Base-by-base conservation (phyloP, 2,329 filamentous ascomycete genomes). In the Pyricularia sp. region DNA sequence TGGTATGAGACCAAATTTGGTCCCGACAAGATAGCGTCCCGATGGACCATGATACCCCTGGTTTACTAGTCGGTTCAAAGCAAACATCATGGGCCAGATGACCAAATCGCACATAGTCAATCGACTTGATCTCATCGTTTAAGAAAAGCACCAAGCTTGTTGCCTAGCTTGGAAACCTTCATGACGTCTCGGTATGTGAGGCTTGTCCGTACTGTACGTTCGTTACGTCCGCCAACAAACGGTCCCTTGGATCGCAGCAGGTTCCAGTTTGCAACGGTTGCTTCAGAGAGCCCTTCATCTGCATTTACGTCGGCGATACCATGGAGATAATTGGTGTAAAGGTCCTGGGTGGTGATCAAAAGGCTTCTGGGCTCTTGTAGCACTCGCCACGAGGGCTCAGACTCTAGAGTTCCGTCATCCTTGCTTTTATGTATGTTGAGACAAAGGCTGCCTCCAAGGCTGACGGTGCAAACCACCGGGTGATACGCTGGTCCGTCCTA, bases 391-490 rank as follows among this genome's bases (percentile, higher is more conserved):
- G 79, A 79, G 20, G 83, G 85, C 50, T 79, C 77, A 14, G 78
- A 76, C 71, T 84, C 82, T 70, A 91, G 70, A 76, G 86, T 82
- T n/a, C 85, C 86, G 69, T 88, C 85, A 10, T 85, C 83, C 70
- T 84, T 87, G 77, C 85, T 90, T 73, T 83, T 83, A 76, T 91
- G 88, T 17, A 98, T 81, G 73, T 97, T 90, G 67, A 98, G 82
- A 69, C 94, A 92, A 10, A 97, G 82, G 65, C 87, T 87, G 11
- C 88, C 87, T 0, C 92, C 92, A 9, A 99, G 81, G 79, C 92
- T 97, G 71, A 98, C 90, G 1, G 95, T 98, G 72, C 93, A 95
- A 14, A 97, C 94, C 17, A 96, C 88, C 1, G 91, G 91, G 76
- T 91, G 86, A 77, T 99, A 99, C 11, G 94, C 92, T 10, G 86